Evolutionary conservation across 2,329 filamentous ascomycete genomes (phyloP), one percentile per base, ranked within the genome.

Genomic region (Albophoma yamanashiensis): DNA sequence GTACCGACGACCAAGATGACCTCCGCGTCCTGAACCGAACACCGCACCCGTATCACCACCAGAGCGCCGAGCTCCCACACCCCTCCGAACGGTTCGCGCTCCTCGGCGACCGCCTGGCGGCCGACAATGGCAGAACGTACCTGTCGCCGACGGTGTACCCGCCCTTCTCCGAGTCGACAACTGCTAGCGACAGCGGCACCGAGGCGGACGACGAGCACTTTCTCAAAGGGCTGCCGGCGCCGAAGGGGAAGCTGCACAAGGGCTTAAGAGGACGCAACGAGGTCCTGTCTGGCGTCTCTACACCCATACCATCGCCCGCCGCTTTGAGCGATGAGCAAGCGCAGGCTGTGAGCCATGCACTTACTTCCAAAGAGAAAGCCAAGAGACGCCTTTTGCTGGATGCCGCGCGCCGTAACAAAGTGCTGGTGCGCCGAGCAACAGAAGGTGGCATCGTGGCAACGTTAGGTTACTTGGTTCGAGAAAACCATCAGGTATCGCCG

Each of bases 151-250:
- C 67, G 31, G 58, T 60, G n/a, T 67, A 61, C 56, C 62, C 67
- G n/a, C 65, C 67, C 53, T 74, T 77, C 63, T 72, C 76, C 61
- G 80, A 83, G 58, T 84, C 83, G 5, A 79, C 81, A 1, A 81
- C 85, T 2, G 84, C 83, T 14, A 96, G 91, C 72, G 92, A 96
- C 66, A 96, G 92, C 71, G 93, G 93, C 31, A 96, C 92, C 22
- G 93, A 97, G 71, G 93, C 93, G 45, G 93, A 97, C 68, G 93
- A 97, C 75, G 93, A 97, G 73, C 89, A 92, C 64, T 87, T 93
- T 66, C 79, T 96, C 60, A 94, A 89, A 71, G 89, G 92, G 0
- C 76, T 97, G 27, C 92, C 93, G 1, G 90, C 92, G 3, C 89
- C 92, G 2, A 87, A 82, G n/a, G 66, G 81, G 11, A 82, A 85